These are phyloP conservation scores for Rosa multiflora DNA, from an alignment of 306 rosid species.

Conservation along the genomic window DNA sequence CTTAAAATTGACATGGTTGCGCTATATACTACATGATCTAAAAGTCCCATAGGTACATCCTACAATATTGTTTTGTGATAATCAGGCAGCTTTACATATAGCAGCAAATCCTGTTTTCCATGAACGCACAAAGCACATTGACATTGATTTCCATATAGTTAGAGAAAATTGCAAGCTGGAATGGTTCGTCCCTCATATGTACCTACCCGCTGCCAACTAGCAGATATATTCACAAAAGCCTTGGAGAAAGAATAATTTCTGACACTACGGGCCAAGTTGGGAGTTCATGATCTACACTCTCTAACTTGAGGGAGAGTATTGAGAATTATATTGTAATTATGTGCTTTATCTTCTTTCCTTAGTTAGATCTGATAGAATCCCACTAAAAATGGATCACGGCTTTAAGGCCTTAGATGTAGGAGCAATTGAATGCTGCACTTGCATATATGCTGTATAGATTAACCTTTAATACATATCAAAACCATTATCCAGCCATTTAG, in stretches of 20 bases:
- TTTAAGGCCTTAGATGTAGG: too few relatives aligned
- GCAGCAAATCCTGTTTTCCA: background rate
- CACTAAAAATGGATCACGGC: too few relatives aligned
- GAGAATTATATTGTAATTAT: too few relatives aligned
- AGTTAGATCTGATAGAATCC: too few relatives aligned
- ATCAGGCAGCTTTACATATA: background rate
- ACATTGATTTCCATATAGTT: background rate
- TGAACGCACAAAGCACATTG: background rate
- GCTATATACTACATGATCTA: slow-evolving; percentile 5
- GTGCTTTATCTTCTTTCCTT: too few relatives aligned
- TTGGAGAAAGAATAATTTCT: background rate
- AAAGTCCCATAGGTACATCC: background rate
- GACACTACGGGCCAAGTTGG: background rate
- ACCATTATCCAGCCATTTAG: too few relatives aligned
- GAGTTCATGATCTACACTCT: slow-evolving; percentile 12
- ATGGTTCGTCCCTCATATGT: background rate
- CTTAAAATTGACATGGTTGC: slow-evolving; percentile 11
- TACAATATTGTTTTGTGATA: background rate
- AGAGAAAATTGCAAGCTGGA: background rate
- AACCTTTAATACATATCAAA: too few relatives aligned
- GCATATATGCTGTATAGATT: too few relatives aligned
- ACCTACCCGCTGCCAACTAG: background rate
- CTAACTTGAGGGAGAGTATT: background rate
- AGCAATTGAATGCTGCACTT: too few relatives aligned
- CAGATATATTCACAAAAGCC: slow-evolving; percentile 5